Conservation (phyloP, 805 yeast genomes). For the Hagleromyces aurorensis region DNA sequence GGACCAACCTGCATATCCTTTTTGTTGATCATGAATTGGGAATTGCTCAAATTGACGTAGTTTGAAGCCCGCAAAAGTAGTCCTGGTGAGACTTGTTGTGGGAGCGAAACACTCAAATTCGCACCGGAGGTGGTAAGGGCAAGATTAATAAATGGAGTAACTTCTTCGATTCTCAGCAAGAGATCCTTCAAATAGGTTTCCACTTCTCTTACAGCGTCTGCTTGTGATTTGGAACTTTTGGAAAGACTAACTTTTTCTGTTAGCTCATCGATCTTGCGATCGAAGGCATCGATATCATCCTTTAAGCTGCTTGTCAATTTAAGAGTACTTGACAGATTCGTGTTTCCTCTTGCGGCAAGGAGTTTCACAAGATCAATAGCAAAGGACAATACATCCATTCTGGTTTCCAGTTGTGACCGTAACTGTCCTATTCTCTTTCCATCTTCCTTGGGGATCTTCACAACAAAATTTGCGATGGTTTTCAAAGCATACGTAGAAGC, state of each 20-base stretch:
- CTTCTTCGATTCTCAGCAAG: constrained; percentile 49
- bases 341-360: constrained; percentile 55
- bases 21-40: no score
- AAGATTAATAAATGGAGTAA: constrained; percentile 59
- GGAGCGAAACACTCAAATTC: constrained; percentile 41
- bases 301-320: constrained; percentile 48
- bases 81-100: constrained; percentile 54
- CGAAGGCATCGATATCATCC: constrained; percentile 50
- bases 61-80: constrained; percentile 56
- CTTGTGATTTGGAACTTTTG: constrained; percentile 20
- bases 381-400: constrained; percentile 52
- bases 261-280: constrained; percentile 38
- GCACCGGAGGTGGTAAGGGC: constrained; percentile 66
- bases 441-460: constrained; percentile 41
- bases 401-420: constrained; percentile 42
- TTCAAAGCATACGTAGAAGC: constrained; percentile 69
- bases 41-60: constrained; percentile 28
- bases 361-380: constrained; percentile 62
- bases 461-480: constrained; percentile 47
- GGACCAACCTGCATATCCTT: constrained; percentile 46
- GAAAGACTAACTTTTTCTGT: constrained; percentile 29
- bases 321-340: constrained; percentile 47
- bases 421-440: constrained; percentile 36
- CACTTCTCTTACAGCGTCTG: constrained; percentile 37
- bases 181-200: constrained; percentile 43